These are phyloP conservation scores for Lenwebbia sp. DNA, from an alignment of 345 rosid species.

Conservation along the genomic window DNA sequence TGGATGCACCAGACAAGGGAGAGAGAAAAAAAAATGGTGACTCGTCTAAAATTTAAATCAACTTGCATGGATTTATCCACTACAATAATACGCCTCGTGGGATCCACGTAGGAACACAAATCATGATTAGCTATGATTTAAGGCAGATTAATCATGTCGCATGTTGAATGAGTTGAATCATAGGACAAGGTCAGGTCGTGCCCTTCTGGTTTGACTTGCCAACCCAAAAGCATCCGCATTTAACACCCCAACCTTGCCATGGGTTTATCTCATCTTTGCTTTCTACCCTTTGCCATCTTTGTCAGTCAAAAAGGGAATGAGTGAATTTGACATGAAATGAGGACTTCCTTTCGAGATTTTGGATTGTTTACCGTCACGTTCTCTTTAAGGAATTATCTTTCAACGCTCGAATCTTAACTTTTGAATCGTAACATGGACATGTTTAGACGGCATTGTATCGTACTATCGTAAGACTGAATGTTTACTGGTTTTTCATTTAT, in stretches of 20 bases:
- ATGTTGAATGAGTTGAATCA: neutral
- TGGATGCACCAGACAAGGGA: neutral
- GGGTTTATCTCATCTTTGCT: neutral
- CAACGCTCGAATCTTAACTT: neutral
- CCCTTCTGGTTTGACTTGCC: neutral
- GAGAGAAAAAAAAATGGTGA: neutral
- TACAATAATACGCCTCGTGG: neutral
- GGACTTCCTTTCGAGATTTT: neutral
- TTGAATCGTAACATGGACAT: neutral
- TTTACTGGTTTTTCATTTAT: neutral
- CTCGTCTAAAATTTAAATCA: neutral
- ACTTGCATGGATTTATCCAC: neutral
- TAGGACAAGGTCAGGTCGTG: neutral
- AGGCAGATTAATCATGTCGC: neutral
- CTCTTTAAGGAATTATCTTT: neutral
- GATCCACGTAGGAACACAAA: slow-evolving; percentile 3
- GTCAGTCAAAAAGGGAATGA: neutral
- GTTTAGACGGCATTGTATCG: neutral
- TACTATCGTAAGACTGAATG: fast-evolving
- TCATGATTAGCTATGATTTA: neutral
- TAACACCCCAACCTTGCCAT: neutral
- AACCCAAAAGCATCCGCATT: neutral
- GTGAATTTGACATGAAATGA: neutral
- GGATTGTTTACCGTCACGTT: neutral
- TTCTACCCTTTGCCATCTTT: neutral